These are phyloP conservation scores for Auricularia sp. DNA, from an alignment of 768 basidiomycete species.

Conservation along the genomic window DNA sequence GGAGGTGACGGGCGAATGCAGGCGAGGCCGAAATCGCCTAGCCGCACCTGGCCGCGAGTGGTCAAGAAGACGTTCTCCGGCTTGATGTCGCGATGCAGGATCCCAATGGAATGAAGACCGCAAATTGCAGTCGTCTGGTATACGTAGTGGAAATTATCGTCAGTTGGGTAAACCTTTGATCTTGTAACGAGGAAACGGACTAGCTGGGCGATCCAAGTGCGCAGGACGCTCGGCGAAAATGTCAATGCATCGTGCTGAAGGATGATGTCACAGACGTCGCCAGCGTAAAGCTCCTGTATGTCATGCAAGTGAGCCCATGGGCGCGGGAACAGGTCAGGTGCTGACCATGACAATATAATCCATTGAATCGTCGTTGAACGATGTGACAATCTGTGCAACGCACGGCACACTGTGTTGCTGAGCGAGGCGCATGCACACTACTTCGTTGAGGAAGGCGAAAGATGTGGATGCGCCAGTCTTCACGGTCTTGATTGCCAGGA, in stretches of 20 bases:
- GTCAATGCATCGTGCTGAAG: neutral
- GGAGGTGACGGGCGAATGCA: neutral
- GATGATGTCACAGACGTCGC: neutral
- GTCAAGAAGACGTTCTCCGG: constrained; percentile 28
- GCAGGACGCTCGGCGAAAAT: neutral
- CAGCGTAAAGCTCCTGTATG: neutral
- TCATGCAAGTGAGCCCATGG: neutral
- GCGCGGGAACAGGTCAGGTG: neutral
- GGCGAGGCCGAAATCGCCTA: neutral
- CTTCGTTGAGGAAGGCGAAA: neutral
- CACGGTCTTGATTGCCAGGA: neutral
- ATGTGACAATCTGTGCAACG: neutral
- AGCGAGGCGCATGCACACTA: neutral
- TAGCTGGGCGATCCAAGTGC: neutral
- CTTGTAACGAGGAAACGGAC: neutral
- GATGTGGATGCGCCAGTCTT: neutral
- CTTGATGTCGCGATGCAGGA: constrained; percentile 39
- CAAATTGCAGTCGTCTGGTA: neutral
- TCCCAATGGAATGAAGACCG: constrained; percentile 30
- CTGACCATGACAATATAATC: neutral
- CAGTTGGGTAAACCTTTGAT: neutral
- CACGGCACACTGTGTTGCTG: neutral
- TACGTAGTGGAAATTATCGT: neutral
- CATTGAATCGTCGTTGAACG: neutral
- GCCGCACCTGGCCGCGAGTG: neutral